Evolutionary conservation across 2,329 filamentous ascomycete species (phyloP).

Genomic region (Fusarium newnesense): DNA sequence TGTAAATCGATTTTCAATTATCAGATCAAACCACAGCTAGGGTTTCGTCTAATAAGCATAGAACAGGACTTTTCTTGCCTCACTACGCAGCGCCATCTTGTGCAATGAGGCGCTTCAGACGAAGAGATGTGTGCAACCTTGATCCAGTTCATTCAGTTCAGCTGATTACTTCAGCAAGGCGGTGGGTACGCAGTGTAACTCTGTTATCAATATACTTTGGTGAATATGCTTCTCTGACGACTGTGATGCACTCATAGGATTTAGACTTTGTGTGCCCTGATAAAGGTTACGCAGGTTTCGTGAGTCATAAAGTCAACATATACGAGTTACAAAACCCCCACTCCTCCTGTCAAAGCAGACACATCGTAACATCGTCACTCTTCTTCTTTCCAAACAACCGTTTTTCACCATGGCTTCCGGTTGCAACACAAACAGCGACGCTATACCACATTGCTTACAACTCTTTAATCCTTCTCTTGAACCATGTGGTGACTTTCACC

Average conservation of each 20-base stretch:
- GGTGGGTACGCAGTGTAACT: background rate
- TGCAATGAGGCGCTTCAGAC: rapidly evolving
- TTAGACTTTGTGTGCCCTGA: background rate
- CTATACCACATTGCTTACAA: background rate
- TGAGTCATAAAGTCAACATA: background rate
- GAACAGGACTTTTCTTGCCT: too few species aligned
- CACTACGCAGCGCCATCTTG: background rate
- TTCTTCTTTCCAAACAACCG: too few species aligned
- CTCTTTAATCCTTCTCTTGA: background rate
- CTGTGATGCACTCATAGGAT: background rate
- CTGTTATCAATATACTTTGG: background rate
- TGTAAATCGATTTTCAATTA: too few species aligned
- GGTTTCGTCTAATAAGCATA: too few species aligned
- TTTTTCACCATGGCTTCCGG: too few species aligned
- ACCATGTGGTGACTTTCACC: background rate
- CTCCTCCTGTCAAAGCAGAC: background rate
- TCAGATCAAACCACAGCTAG: too few species aligned
- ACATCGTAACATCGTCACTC: too few species aligned
- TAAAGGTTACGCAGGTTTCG: background rate
- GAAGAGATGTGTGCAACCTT: too few species aligned
- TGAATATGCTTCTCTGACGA: background rate
- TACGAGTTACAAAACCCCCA: too few species aligned
- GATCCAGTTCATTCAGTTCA: rapidly evolving
- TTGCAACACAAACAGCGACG: too few species aligned
- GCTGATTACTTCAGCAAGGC: background rate